These are phyloP conservation scores for Drechmeria coniospora DNA, from an alignment of 2,329 filamentous ascomycete genomes.

Conservation along the genomic window DNA sequence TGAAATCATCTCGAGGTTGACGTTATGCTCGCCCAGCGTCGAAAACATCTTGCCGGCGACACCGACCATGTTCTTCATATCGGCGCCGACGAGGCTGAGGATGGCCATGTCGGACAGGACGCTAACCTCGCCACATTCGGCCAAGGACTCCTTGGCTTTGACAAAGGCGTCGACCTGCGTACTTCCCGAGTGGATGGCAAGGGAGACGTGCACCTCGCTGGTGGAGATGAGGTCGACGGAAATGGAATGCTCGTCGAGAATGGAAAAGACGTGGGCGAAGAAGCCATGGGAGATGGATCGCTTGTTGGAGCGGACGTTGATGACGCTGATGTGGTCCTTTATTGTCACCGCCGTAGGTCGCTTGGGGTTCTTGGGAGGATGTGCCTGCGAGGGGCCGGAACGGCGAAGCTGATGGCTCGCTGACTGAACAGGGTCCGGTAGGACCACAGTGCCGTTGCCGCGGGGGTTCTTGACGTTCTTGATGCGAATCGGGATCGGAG, in stretches of 20 bases:
- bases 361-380: slow-evolving; percentile 41
- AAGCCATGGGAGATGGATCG: slow-evolving; percentile 92
- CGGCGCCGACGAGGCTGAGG: slow-evolving; percentile 79
- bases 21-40: slow-evolving; percentile 77
- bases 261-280: slow-evolving; percentile 83
- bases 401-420: slow-evolving; percentile 43
- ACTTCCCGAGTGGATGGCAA: slow-evolving; percentile 80
- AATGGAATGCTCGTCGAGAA: slow-evolving; percentile 71
- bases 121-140: slow-evolving; percentile 76
- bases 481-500: slow-evolving; percentile 71
- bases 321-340: slow-evolving; percentile 90
- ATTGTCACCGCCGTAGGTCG: slow-evolving; percentile 85
- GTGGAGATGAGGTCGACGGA: slow-evolving; percentile 95
- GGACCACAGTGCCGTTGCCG: slow-evolving; percentile 64
- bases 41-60: slow-evolving; percentile 92
- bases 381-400: slow-evolving; percentile 24
- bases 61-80: slow-evolving; percentile 96
- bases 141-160: slow-evolving; percentile 54
- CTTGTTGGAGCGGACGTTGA: slow-evolving; percentile 97
- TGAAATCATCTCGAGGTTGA: slow-evolving; percentile 99
- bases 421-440: slow-evolving; percentile 51
- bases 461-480: slow-evolving; percentile 84
- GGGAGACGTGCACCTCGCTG: slow-evolving; percentile 90
- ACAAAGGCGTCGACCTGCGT: slow-evolving; percentile 46
- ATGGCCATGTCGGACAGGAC: slow-evolving; percentile 89